phyloP scores from a whole-genome alignment of 345 rosid species.

The Dovyalis caffra region DNA sequence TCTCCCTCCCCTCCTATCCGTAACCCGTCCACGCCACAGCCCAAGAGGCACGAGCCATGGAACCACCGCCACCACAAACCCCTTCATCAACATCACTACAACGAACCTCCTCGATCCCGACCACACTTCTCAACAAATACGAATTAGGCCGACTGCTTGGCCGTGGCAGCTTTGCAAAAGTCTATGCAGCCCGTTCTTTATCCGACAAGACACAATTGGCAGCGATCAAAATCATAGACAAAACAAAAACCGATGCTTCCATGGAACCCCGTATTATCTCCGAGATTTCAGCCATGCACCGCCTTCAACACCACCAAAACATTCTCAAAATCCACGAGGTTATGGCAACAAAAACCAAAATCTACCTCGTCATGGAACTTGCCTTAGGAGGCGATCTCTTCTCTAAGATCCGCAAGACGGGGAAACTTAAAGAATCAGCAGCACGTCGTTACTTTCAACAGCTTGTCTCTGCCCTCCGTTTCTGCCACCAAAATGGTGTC shows the following conservation, averaged over 20 bases:
- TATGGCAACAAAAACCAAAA: constrained; percentile 77
- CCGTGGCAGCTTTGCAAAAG: constrained; percentile 72
- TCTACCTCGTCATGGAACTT: constrained; percentile 76
- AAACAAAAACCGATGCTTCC: constrained; percentile 39
- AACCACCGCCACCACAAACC: constrained; percentile 5
- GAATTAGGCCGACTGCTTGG: constrained; percentile 61
- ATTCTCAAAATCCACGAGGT: constrained; percentile 78
- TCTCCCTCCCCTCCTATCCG: neutral
- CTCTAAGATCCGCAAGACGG: constrained; percentile 38
- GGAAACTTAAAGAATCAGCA: constrained; percentile 46
- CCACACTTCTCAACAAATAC: constrained; percentile 60
- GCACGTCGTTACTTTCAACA: constrained; percentile 75
- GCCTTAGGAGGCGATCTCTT: constrained; percentile 80
- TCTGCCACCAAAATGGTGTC: constrained; percentile 81
- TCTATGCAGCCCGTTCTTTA: constrained; percentile 57
- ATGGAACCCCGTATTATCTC: constrained; percentile 64
- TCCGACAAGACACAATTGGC: constrained; percentile 34
- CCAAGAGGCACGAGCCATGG: constrained; percentile 13
- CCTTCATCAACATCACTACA: constrained; percentile 8
- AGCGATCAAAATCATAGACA: constrained; percentile 73
- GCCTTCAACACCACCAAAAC: constrained; percentile 73
- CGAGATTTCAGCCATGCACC: constrained; percentile 84
- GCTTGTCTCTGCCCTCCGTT: constrained; percentile 66
- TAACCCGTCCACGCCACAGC: neutral
- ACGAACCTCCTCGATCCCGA: constrained; percentile 16